A percentile compares a stretch with the other conserved stretches of the same genome.
These are phyloP conservation scores for Diophrys appendiculata DNA, from an alignment of 73 alveolate species.

Conservation along the genomic window DNA sequence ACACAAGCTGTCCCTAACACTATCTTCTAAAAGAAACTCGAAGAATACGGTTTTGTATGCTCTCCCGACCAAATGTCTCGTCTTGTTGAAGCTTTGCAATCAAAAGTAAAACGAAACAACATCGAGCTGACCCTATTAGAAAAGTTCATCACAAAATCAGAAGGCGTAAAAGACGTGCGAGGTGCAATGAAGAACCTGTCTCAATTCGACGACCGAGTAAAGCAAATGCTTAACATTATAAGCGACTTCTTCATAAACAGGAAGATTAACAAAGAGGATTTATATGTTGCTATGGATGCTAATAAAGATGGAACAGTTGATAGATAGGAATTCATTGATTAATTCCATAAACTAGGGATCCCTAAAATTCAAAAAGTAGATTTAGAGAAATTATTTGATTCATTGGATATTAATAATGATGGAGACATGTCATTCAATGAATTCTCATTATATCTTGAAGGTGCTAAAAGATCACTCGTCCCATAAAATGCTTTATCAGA, in stretches of 20 bases:
- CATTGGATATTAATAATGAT: constrained; percentile 50
- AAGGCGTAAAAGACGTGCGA: not conserved
- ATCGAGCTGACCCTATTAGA: not conserved
- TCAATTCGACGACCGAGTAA: not conserved
- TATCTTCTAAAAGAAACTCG: not conserved
- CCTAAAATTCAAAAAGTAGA: constrained; percentile 36
- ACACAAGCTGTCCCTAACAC: not conserved
- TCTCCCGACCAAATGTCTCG: not conserved
- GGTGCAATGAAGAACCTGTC: not conserved
- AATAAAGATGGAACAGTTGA: constrained; percentile 48
- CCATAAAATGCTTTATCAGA: not conserved
- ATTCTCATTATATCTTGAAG: constrained; percentile 51
- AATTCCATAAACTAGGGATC: constrained; percentile 9
- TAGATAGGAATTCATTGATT: constrained; percentile 38
- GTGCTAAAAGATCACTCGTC: constrained; percentile 29
- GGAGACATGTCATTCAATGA: constrained; percentile 40
- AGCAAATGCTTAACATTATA: not conserved
- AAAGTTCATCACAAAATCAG: not conserved
- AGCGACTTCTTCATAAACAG: constrained; percentile 2
- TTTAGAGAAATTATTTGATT: constrained; percentile 25
- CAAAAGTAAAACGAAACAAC: not conserved
- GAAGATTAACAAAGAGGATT: constrained; percentile 16
- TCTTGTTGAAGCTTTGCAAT: not conserved
- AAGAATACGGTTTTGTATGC: not conserved
- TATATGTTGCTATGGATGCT: constrained; percentile 39